Percentiles rank a stretch among this genome's conserved stretches.
These are phyloP conservation scores for Spinacia oleracea DNA, from an alignment of 179 eudicot species.

Conservation along the genomic window DNA sequence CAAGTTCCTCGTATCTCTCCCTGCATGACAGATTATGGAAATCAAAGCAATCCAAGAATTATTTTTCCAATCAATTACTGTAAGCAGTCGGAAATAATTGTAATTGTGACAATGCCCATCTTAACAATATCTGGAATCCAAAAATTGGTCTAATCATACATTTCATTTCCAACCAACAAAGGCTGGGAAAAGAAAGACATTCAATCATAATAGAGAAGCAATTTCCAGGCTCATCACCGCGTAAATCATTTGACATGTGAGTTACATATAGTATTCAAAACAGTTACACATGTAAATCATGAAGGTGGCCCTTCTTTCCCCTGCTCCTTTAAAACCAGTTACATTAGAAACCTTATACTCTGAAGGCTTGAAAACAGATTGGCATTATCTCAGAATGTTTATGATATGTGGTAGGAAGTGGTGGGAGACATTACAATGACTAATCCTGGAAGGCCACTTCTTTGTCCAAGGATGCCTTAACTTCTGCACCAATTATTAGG, in stretches of 20 bases:
- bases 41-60: conserved; percentile 9
- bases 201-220: not conserved
- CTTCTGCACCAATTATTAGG: too few species aligned
- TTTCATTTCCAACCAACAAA: not conserved
- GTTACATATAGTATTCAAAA: not conserved
- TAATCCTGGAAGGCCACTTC: too few species aligned
- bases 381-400: too few species aligned
- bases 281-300: not conserved
- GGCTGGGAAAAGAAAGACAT: not conserved
- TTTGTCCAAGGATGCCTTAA: too few species aligned
- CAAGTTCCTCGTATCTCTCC: conserved; percentile 80
- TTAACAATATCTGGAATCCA: not conserved
- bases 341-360: too few species aligned
- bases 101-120: not conserved
- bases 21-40: conserved; percentile 41
- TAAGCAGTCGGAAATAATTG: not conserved
- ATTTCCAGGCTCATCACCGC: not conserved
- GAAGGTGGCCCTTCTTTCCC: not conserved
- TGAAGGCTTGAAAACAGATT: too few species aligned
- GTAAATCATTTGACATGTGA: not conserved
- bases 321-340: too few species aligned
- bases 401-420: too few species aligned
- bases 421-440: too few species aligned
- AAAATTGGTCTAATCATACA: not conserved
- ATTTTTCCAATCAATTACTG: not conserved